Base-by-base conservation (phyloP, 768 basidiomycete genomes). In the Boletus rex-veris region DNA sequence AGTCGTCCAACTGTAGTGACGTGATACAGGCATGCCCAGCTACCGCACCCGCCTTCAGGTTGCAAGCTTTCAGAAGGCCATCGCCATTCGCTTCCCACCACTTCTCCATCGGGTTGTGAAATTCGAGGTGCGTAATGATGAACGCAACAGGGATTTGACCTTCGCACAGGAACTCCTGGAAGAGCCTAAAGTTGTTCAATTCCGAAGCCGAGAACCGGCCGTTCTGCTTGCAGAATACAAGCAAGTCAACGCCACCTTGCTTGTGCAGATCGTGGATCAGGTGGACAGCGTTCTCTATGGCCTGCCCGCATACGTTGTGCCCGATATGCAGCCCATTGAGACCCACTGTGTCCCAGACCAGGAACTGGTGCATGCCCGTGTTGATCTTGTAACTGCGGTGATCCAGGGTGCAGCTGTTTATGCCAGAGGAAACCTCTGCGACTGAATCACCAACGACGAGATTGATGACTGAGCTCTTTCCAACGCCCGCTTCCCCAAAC, bases 401-500 rank as follows among this genome's bases (percentile, higher is more conserved):
- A 3, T 62, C 42, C 41, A 77, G 63, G 0, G 78, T 78, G 55
- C 69, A 74, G 9, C 74, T 68, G 0, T 50, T 26, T 9, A 70
- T 55, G 7, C 50, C 31, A 36, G 53, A 59, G 7, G 73, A 74
- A 10, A 66, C 58, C 0, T 31, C 9, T 3, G 74, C 74, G 5
- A 50, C 45, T 0, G 55, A 18, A 0, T 44, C 16, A 6, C 66
- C 69, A n/a, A 55, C 48, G 24, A 77, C 28, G 58, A 79, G 70
- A 57, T 78, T 78, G 54, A 77, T 56, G 41, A 77, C 52, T 0
- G 74, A 73, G 48, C 74, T 74, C 54, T 79, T 78, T 41, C 72
- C 71, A n/a, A 44, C 54, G 28, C 76, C 76, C 0, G 71, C 58
- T 43, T 76, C 74, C 7, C 77, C 76, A 40, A 78, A 77, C 15